Conservation (phyloP, 306 rosid genomes). For the Cyamopsis tetragonoloba region DNA sequence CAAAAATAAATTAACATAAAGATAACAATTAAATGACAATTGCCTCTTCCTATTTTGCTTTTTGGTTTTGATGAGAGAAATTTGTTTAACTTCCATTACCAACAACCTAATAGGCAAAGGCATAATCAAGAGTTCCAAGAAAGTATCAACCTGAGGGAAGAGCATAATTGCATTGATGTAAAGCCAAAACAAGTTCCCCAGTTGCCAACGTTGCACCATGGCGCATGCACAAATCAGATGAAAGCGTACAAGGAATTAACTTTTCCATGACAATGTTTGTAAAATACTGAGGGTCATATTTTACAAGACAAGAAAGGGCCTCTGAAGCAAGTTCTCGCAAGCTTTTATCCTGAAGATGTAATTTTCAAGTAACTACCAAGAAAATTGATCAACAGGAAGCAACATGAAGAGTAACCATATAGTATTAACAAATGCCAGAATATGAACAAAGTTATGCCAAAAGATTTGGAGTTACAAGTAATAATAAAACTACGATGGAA, state of each 20-base stretch:
- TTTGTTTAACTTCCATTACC: neutral
- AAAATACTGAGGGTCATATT: slow-evolving; percentile 73
- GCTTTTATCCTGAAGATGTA: slow-evolving; percentile 71
- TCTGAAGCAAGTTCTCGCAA: slow-evolving; percentile 91
- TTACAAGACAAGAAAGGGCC: slow-evolving; percentile 82
- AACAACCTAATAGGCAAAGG: neutral
- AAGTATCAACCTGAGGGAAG: slow-evolving; percentile 62
- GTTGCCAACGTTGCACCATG: slow-evolving; percentile 89
- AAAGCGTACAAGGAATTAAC: slow-evolving; percentile 80
- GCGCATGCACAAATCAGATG: slow-evolving; percentile 93
- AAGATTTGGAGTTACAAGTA: neutral
- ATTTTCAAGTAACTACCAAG: slow-evolving; percentile 30
- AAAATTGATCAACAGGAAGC: slow-evolving; percentile 13
- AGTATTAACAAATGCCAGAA: neutral
- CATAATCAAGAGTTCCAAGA: slow-evolving; percentile 24
- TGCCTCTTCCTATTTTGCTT: neutral
- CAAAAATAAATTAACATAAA: slow-evolving; percentile 13
- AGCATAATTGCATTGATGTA: slow-evolving; percentile 56
- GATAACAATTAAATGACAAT: slow-evolving; percentile 13
- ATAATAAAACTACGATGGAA: neutral
- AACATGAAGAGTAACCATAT: slow-evolving; percentile 6
- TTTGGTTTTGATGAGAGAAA: neutral
- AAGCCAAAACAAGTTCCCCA: slow-evolving; percentile 77
- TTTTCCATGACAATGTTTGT: slow-evolving; percentile 58
- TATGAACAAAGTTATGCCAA: slow-evolving; percentile 17